phyloP scores from a whole-genome alignment of 257 asterid genomes.

The Primulina tabacum region DNA sequence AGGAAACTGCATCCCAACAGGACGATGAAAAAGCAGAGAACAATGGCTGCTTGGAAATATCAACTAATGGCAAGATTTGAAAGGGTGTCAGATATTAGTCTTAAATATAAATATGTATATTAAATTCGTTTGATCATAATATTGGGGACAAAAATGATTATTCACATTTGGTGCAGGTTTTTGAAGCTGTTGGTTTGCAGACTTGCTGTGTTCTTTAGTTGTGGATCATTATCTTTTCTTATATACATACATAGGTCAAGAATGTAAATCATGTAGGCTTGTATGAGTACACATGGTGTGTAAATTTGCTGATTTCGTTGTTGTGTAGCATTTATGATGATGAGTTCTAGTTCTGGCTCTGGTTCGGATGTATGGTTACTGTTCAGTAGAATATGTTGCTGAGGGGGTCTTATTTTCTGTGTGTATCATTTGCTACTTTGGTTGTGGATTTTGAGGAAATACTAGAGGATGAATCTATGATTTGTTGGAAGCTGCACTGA shows the following conservation, averaged over 20 bases:
- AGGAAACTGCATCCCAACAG: slow-evolving; percentile 35
- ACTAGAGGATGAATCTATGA: neutral
- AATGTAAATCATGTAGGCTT: slow-evolving; percentile 27
- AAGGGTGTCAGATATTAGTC: slow-evolving; percentile 21
- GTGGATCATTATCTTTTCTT: slow-evolving; percentile 10
- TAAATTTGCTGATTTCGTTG: slow-evolving; percentile 17
- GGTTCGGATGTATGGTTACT: slow-evolving; percentile 5
- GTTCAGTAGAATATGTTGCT: neutral
- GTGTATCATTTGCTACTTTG: neutral
- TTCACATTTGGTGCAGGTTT: slow-evolving; percentile 16
- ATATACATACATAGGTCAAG: neutral
- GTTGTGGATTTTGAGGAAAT: slow-evolving; percentile 15
- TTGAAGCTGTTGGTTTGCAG: slow-evolving; percentile 17
- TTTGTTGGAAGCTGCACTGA: neutral
- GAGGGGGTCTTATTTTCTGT: neutral
- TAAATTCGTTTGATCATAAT: neutral
- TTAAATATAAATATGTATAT: slow-evolving; percentile 10
- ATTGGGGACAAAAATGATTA: neutral
- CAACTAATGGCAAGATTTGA: slow-evolving; percentile 28
- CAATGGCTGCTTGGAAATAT: slow-evolving; percentile 28
- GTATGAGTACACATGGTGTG: slow-evolving; percentile 19
- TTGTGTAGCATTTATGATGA: slow-evolving; percentile 3
- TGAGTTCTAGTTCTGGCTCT: too few species aligned
- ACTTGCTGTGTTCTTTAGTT: slow-evolving; percentile 19
- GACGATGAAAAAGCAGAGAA: slow-evolving; percentile 28